A percentile compares a stretch with the other conserved stretches of the same genome.
Conservation (phyloP, 2,329 filamentous ascomycete genomes). For the Colletotrichum tropicicola region DNA sequence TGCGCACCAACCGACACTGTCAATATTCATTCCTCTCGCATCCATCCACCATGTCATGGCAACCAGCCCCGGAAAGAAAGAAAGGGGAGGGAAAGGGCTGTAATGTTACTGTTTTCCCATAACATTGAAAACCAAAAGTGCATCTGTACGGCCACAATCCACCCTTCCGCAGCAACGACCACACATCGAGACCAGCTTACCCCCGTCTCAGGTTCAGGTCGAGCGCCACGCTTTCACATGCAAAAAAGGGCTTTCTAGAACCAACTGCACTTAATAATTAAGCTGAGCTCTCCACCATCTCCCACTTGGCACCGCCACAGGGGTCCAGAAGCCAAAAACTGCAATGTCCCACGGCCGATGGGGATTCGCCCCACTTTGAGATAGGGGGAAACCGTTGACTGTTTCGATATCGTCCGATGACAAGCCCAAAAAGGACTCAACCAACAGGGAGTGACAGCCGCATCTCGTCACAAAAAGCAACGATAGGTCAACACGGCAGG, state of each 20-base stretch:
- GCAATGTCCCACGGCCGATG: background rate
- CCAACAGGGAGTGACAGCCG: background rate
- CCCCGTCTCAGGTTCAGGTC: constrained; percentile 3
- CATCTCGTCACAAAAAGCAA: background rate
- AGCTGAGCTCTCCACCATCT: constrained; percentile 8
- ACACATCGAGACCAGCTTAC: background rate
- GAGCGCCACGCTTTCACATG: constrained; percentile 10
- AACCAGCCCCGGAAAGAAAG: background rate
- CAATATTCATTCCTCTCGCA: background rate
- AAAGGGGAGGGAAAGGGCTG: no score
- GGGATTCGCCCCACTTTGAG: background rate
- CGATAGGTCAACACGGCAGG: background rate
- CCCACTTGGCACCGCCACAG: constrained; percentile 12
- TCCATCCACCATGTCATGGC: background rate
- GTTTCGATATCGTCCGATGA: constrained; percentile 3
- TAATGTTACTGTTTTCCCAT: no score
- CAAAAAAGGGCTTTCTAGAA: background rate
- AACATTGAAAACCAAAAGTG: background rate
- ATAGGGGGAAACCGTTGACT: constrained; percentile 4
- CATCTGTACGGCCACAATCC: background rate
- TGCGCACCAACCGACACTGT: background rate
- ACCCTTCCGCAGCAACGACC: background rate
- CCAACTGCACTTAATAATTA: background rate
- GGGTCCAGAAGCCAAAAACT: constrained; percentile 11
- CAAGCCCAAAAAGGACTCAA: background rate